Conservation (phyloP, 2,329 filamentous ascomycete genomes). For the Neospermospora avenae region DNA sequence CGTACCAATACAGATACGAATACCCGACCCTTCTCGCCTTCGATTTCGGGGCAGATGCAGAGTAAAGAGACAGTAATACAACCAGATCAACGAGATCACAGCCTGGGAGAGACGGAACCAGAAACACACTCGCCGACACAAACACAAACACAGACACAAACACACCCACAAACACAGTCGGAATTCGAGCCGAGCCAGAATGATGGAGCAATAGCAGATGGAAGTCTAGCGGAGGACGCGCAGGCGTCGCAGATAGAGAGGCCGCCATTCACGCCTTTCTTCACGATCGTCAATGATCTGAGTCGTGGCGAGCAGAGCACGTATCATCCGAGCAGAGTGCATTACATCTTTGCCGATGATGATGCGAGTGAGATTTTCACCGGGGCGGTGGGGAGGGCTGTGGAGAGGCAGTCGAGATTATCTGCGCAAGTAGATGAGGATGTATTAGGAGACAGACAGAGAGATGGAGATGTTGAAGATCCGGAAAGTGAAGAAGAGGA, state of each 20-base stretch:
- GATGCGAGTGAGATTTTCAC: conserved; percentile 72
- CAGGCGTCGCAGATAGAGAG: not conserved
- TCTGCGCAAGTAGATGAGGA: not conserved
- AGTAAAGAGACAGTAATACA: no score
- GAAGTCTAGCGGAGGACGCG: no score
- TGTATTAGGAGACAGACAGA: not conserved
- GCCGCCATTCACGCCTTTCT: conserved; percentile 71
- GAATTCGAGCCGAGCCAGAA: not conserved
- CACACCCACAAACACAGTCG: not conserved
- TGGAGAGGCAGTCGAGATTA: not conserved
- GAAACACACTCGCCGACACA: not conserved
- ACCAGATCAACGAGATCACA: no score
- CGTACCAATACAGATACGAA: not conserved
- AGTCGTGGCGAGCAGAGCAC: conserved; percentile 50
- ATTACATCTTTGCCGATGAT: conserved; percentile 93
- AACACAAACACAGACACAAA: not conserved
- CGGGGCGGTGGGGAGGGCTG: conserved; percentile 49
- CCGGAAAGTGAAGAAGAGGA: not conserved
- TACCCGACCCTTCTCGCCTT: not conserved
- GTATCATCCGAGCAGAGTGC: conserved; percentile 73
- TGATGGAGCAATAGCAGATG: not conserved
- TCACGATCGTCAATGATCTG: conserved; percentile 77
- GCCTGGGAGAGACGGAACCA: no score
- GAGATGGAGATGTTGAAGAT: not conserved
- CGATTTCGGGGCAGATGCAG: no score